phyloP scores from a whole-genome alignment of 257 asterid genomes.

The Nicotiana tabacum region DNA sequence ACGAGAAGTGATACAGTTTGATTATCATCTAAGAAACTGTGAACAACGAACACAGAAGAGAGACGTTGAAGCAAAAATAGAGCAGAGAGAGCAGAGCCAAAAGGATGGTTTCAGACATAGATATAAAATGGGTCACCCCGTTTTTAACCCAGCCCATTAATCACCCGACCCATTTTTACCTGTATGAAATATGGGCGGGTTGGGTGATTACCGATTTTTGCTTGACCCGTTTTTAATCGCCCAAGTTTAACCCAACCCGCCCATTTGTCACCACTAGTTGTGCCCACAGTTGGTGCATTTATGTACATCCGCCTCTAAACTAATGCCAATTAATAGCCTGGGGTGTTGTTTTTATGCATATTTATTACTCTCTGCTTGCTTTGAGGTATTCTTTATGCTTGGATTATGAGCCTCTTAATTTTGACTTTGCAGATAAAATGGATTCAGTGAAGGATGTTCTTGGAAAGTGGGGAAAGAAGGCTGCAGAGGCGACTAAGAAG shows the following conservation, averaged over 20 bases:
- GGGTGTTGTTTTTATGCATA: background rate
- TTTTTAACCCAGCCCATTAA: too few relatives aligned
- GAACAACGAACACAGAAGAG: too few relatives aligned
- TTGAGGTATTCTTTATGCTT: background rate
- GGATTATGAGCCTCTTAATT: background rate
- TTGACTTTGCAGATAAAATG: slow-evolving; percentile 41
- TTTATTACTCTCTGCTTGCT: background rate
- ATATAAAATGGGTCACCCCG: too few relatives aligned
- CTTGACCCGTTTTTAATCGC: background rate
- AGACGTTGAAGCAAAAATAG: too few relatives aligned
- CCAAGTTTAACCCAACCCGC: background rate
- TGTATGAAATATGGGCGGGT: background rate
- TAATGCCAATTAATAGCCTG: background rate
- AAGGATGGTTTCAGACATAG: too few relatives aligned
- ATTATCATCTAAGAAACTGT: too few relatives aligned
- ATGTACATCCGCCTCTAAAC: background rate
- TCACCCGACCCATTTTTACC: background rate
- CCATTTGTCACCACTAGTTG: background rate
- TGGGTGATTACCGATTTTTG: background rate
- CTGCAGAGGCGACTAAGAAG: slow-evolving; percentile 75
- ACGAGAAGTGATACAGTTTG: too few relatives aligned
- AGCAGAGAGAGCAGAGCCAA: too few relatives aligned
- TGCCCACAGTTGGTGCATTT: background rate
- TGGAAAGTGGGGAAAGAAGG: slow-evolving; percentile 79
- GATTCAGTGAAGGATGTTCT: slow-evolving; percentile 67